Evolutionary conservation across 805 yeast species (phyloP), one percentile per base, ranked within the genome.

Genomic region (Scheffersomyces amazonensis): DNA sequence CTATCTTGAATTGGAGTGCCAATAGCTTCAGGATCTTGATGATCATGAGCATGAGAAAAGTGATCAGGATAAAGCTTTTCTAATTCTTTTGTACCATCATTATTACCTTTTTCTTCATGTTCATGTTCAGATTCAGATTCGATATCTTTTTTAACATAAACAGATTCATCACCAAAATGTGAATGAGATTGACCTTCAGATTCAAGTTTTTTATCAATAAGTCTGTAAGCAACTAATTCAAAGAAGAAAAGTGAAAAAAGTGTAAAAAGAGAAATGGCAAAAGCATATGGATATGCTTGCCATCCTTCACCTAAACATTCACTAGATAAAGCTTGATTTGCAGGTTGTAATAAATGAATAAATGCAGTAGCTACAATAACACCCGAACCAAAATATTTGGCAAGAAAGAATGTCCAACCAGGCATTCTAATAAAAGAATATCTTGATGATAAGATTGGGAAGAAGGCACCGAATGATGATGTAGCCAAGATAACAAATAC

Each of bases 331-430:
- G 77, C 70, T 8, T 81, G 84, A 41, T 69, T 58, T 3, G 93
- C 91, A 0, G 88, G 91, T 44, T 76, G 71, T 41, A 86, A 60
- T 42, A 86, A 64, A 62, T 86, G 95, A 21, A 86, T 79, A 50
- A 86, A 83, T 0, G 90, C 87, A 1, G 95, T 86, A 11, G 91
- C 86, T 10, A 86, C 73, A 52, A 86, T 86, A 34, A 86, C 91
- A 39, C 95, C 95, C 3, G 90, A 81, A 43, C 95, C 95, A 54
- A 86, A 86, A 60, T 73, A 84, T 52, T 83, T 84, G 35, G 86
- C 80, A 34, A 80, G 56, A 54, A 82, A 81, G 60, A 82, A 83
- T 46, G 79, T 73, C 77, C 78, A 72, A 11, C 70, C 50, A 1
- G 88, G 88, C 42, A 82, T 49, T 44, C 78, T 64, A 31, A 83